A percentile compares a stretch with the other conserved stretches of the same genome.
Conservation (phyloP, 169 alveolate species). For the Babesia ovis region DNA sequence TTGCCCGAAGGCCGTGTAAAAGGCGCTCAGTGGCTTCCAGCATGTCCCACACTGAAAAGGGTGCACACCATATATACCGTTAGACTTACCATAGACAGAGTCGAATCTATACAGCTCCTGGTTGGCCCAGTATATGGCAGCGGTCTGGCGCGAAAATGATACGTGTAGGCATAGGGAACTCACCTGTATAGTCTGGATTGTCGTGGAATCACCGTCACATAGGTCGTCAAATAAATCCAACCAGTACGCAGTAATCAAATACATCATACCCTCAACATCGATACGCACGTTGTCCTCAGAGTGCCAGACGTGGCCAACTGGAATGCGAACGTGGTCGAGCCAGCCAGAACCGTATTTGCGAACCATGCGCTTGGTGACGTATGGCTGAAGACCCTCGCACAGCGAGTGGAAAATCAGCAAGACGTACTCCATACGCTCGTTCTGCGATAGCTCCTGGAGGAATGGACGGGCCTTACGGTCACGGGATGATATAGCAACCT, state of each 20-base stretch:
- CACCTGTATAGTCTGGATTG: conserved; percentile 69
- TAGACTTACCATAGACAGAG: conserved; percentile 66
- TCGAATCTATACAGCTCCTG: conserved; percentile 79
- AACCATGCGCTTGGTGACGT: conserved; percentile 67
- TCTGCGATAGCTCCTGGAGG: conserved; percentile 18
- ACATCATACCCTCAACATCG: conserved; percentile 78
- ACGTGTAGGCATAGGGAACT: neutral
- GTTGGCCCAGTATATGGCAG: conserved; percentile 82
- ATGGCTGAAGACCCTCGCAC: conserved; percentile 76
- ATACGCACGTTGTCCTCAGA: conserved; percentile 70
- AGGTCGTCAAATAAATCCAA: conserved; percentile 74
- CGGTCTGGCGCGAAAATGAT: conserved; percentile 67
- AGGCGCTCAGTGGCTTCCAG: conserved; percentile 49
- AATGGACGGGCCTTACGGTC: conserved; percentile 45
- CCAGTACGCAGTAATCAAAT: conserved; percentile 80
- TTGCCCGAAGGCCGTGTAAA: conserved; percentile 45
- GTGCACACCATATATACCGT: neutral
- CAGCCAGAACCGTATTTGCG: conserved; percentile 73
- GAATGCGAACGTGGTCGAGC: conserved; percentile 71
- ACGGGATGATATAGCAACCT: neutral
- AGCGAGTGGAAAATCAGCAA: conserved; percentile 68
- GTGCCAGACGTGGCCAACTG: conserved; percentile 76
- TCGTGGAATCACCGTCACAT: conserved; percentile 57
- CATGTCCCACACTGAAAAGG: conserved; percentile 60
- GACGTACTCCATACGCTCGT: conserved; percentile 56